Evolutionary conservation across 2,329 filamentous ascomycete genomes (phyloP).

Genomic region (Arthroderma sp.): DNA sequence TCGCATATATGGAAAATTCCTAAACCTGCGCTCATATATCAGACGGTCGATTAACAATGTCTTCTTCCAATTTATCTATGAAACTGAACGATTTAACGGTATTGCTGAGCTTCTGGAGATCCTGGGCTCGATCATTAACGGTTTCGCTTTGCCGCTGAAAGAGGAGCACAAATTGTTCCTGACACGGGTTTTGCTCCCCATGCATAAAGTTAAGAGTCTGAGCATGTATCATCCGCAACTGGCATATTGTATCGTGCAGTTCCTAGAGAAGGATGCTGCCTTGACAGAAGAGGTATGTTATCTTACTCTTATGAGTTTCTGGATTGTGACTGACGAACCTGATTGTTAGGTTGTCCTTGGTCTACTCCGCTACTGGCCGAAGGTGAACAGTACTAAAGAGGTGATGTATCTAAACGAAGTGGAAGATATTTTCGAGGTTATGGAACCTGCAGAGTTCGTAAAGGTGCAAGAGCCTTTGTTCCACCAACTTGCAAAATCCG

Average conservation of each 20-base stretch:
- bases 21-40: slow-evolving; percentile 95
- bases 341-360: slow-evolving; percentile 71
- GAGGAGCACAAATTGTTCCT: slow-evolving; percentile 98
- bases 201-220: slow-evolving; percentile 96
- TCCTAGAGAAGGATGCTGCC: slow-evolving; percentile 92
- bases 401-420: slow-evolving; percentile 99
- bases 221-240: slow-evolving; percentile 99
- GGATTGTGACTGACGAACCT: slow-evolving; percentile 1
- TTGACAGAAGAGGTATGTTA: slow-evolving; percentile 79
- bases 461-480: slow-evolving; percentile 98
- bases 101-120: slow-evolving; percentile 96
- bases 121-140: slow-evolving; percentile 96
- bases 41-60: slow-evolving; percentile 98
- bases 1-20: slow-evolving; percentile 96
- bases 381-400: slow-evolving; percentile 98
- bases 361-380: slow-evolving; percentile 92
- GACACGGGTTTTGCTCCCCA: slow-evolving; percentile 77
- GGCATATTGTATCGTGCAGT: slow-evolving; percentile 98
- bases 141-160: slow-evolving; percentile 89
- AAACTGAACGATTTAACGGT: slow-evolving; percentile 96
- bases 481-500: slow-evolving; percentile 93
- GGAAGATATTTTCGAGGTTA: slow-evolving; percentile 98
- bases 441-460: slow-evolving; percentile 96
- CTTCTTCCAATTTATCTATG: slow-evolving; percentile 99
- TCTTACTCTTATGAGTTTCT: not conserved